Evolutionary conservation across 345 rosid genomes (phyloP), one percentile per base, ranked within the genome.

Genomic region (Erucastrum elatum): DNA sequence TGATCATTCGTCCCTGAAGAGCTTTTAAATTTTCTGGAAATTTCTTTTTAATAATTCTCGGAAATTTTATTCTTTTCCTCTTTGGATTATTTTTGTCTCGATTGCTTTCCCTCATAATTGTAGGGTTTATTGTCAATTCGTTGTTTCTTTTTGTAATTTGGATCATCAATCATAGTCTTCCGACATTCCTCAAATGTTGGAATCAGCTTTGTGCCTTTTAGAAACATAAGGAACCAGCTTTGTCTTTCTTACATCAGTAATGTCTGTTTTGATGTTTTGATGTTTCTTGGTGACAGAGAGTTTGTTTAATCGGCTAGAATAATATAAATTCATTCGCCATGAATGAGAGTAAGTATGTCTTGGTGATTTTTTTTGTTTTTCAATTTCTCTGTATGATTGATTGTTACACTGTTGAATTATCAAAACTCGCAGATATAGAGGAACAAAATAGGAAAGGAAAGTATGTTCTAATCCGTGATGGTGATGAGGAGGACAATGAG

Each of bases 391-490:
- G 3, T 39, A 25, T n/a, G n/a, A n/a, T n/a, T n/a, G n/a, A n/a
- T n/a, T n/a, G n/a, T n/a, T n/a, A n/a, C n/a, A n/a, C n/a, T n/a
- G n/a, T 70, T 77, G 72, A 49, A 27, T 29, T 46, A 27, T 53
- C 9, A 67, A 46, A 15, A 51, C 9, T 35, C 4, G 69, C 80
- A 73, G 85, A 84, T 78, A 26, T 62, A 8, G 79, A 71, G 68
- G 94, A 84, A 71, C n/a, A n/a, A n/a, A 63, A 81, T 2, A 79
- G 30, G 75, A 87, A 84, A 7, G 94, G 88, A 0, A 84, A 84
- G 64, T 91, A 95, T 85, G 33, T 39, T 71, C 87, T 58, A 62
- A 79, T 91, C 66, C 59, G 82, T 68, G 64, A 70, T 64, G 89
- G 75, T 64, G 86, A 59, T 60, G 85, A 55, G 2, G 97, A 87